Conservation (phyloP, 2,329 filamentous ascomycete genomes). For the Talaromyces sp. region DNA sequence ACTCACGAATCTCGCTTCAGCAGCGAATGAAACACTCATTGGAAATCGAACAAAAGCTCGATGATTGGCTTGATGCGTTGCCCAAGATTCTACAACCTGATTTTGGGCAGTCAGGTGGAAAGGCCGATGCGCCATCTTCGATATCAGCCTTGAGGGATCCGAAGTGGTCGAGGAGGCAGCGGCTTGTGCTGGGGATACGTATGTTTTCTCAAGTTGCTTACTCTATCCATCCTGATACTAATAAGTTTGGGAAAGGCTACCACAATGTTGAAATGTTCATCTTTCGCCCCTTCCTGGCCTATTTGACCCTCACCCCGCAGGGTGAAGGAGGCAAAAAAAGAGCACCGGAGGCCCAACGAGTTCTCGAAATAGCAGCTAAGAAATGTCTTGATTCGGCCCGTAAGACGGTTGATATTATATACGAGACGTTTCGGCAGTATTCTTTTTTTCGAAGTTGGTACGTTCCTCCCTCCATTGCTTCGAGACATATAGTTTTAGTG, state of each 20-base stretch:
- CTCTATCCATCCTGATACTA: not conserved
- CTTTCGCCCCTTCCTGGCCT: not conserved
- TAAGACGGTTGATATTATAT: slow-evolving; percentile 40
- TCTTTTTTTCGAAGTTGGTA: slow-evolving; percentile 43
- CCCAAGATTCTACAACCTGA: not conserved
- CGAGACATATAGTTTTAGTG: too few relatives aligned
- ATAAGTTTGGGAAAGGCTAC: not conserved
- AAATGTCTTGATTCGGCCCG: slow-evolving; percentile 29
- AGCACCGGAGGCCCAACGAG: not conserved
- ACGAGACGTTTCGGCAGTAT: slow-evolving; percentile 39
- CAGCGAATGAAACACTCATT: not conserved
- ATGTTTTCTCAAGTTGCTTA: not conserved
- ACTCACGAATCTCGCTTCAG: slow-evolving; percentile 22
- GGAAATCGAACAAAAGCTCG: not conserved
- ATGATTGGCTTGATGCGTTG: not conserved
- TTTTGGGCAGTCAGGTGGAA: not conserved
- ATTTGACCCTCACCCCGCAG: not conserved
- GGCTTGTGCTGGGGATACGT: not conserved
- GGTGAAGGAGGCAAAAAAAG: not conserved
- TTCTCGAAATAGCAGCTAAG: not conserved
- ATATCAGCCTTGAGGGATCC: not conserved
- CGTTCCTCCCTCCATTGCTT: too few relatives aligned
- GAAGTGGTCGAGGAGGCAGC: not conserved
- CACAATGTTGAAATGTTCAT: not conserved
- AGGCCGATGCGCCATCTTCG: not conserved